Conservation (phyloP, 2,329 filamentous ascomycete genomes). For the Beauveria australis region DNA sequence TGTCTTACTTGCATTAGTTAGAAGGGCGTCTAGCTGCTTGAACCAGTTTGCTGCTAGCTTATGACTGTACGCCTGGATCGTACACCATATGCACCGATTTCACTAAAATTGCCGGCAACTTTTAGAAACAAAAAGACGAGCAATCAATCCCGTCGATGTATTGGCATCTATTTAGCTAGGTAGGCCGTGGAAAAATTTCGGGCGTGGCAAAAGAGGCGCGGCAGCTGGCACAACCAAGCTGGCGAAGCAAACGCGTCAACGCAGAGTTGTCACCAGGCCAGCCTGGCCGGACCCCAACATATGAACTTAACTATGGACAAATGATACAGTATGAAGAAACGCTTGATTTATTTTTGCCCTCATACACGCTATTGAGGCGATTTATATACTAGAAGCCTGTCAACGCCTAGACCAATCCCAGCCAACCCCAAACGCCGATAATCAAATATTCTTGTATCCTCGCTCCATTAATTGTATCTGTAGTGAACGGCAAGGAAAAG, state of each 20-base stretch:
- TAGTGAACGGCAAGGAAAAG: neutral
- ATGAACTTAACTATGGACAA: neutral
- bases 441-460: neutral
- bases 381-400: neutral
- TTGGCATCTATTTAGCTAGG: too few relatives aligned
- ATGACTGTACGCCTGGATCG: too few relatives aligned
- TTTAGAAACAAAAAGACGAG: too few relatives aligned
- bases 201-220: neutral
- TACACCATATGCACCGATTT: too few relatives aligned
- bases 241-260: neutral
- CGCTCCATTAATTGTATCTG: neutral
- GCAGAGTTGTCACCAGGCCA: neutral
- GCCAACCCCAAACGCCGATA: slow-evolving; percentile 1
- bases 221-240: neutral
- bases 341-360: neutral
- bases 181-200: too few relatives aligned
- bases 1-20: too few relatives aligned
- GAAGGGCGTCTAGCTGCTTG: too few relatives aligned
- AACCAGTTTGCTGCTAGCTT: too few relatives aligned
- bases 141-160: too few relatives aligned
- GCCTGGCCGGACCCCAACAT: too few relatives aligned
- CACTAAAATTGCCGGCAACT: too few relatives aligned
- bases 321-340: neutral
- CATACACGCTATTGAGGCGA: neutral
- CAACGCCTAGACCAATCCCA: neutral